Evolutionary conservation across 805 yeast genomes (phyloP).

Genomic region (Cyberlindnera lachancei): DNA sequence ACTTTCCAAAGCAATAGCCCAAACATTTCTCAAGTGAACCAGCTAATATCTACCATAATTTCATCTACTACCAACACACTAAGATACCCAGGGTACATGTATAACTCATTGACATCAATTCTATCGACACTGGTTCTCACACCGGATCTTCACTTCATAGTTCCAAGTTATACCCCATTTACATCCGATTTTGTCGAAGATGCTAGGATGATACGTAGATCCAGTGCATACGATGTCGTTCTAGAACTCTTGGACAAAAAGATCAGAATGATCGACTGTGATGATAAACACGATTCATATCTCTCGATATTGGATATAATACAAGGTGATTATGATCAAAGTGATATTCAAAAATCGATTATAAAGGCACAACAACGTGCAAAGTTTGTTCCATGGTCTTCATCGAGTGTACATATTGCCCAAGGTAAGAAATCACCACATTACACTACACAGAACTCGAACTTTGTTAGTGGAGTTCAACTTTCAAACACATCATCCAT

Average conservation of each 20-base stretch:
- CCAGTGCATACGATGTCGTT: slow-evolving; percentile 79
- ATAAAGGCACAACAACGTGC: slow-evolving; percentile 58
- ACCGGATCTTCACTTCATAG: slow-evolving; percentile 71
- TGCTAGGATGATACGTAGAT: slow-evolving; percentile 53
- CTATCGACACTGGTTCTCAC: slow-evolving; percentile 79
- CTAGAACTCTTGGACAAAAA: slow-evolving; percentile 75
- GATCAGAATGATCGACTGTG: slow-evolving; percentile 57
- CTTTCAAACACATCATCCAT: slow-evolving; percentile 78
- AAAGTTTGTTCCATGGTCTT: slow-evolving; percentile 80
- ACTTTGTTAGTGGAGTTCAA: slow-evolving; percentile 70
- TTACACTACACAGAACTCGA: slow-evolving; percentile 24
- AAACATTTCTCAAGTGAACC: slow-evolving; percentile 74
- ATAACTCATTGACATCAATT: slow-evolving; percentile 76
- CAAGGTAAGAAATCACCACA: slow-evolving; percentile 68
- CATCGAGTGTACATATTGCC: slow-evolving; percentile 72
- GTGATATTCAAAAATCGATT: slow-evolving; percentile 64
- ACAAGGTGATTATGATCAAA: slow-evolving; percentile 56
- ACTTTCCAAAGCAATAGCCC: slow-evolving; percentile 51
- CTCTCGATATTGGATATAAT: slow-evolving; percentile 64
- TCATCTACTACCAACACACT: slow-evolving; percentile 81
- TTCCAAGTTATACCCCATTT: slow-evolving; percentile 73
- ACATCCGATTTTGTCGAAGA: slow-evolving; percentile 57
- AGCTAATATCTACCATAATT: slow-evolving; percentile 76
- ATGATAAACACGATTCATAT: slow-evolving; percentile 41
- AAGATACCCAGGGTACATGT: slow-evolving; percentile 88